Conservation (phyloP, 2,329 filamentous ascomycete species). For the Rutstroemia sp. region DNA sequence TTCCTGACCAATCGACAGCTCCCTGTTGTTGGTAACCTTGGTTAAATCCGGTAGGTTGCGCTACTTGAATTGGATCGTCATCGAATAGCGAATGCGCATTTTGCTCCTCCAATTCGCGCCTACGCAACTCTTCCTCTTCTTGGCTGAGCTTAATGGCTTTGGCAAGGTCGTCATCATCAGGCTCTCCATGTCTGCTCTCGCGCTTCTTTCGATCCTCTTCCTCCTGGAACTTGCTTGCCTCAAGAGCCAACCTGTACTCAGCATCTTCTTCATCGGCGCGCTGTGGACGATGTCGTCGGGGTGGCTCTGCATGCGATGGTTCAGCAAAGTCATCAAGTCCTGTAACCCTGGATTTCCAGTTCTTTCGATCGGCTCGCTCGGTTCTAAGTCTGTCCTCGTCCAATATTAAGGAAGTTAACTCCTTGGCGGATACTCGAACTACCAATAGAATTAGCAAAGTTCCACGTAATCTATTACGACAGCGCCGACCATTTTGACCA, state of each 20-base stretch:
- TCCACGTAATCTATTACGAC: background rate
- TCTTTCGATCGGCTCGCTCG: conserved; percentile 84
- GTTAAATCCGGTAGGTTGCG: conserved; percentile 80
- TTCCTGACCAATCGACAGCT: conserved; percentile 95
- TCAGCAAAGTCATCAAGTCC: conserved; percentile 77
- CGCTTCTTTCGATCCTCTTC: conserved; percentile 80
- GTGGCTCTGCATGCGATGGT: conserved; percentile 34
- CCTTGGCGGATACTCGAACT: conserved; percentile 96
- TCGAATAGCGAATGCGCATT: conserved; percentile 88
- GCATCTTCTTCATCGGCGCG: conserved; percentile 74
- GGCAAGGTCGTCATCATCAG: conserved; percentile 78
- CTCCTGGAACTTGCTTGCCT: conserved; percentile 91
- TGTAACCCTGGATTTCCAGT: conserved; percentile 94
- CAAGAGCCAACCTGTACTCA: conserved; percentile 83
- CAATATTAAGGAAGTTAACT: conserved; percentile 82
- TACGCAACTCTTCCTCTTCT: conserved; percentile 86
- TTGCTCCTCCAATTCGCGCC: conserved; percentile 76
- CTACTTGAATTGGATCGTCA: conserved; percentile 52
- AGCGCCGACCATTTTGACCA: conserved; percentile 77
- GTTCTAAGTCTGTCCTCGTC: conserved; percentile 89
- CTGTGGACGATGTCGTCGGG: conserved; percentile 38
- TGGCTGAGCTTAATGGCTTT: conserved; percentile 94
- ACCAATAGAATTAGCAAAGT: conserved; percentile 25
- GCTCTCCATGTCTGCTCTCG: conserved; percentile 44
- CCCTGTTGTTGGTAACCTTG: conserved; percentile 97